Percentiles rank a stretch among this genome's conserved stretches.
These are phyloP conservation scores for Calophaca sinica DNA, from an alignment of 306 rosid species.

Conservation along the genomic window DNA sequence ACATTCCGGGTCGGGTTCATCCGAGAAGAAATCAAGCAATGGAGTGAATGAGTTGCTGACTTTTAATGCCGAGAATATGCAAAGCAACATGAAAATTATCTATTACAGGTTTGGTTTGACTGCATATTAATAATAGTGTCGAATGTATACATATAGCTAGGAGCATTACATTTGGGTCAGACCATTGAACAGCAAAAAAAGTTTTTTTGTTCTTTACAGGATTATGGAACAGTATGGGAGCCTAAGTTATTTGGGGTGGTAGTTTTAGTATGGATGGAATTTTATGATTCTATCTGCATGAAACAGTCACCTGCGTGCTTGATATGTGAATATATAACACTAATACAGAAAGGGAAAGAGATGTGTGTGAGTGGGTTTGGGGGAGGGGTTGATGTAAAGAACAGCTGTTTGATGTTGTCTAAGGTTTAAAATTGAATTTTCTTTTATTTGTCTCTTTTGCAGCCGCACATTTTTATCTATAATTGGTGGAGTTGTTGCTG, in stretches of 20 bases:
- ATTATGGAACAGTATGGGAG: slow-evolving; percentile 14
- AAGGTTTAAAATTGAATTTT: slow-evolving; percentile 27
- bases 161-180: slow-evolving; percentile 11
- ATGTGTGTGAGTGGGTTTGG: not conserved
- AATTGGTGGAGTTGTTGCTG: slow-evolving; percentile 94
- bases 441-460: slow-evolving; percentile 48
- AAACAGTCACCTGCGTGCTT: slow-evolving; percentile 23
- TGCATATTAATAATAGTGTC: slow-evolving; percentile 11
- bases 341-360: not conserved
- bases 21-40: slow-evolving; percentile 74
- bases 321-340: slow-evolving; percentile 12
- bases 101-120: slow-evolving; percentile 81
- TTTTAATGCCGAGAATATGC: slow-evolving; percentile 90
- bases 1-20: slow-evolving; percentile 60
- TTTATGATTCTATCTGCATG: slow-evolving; percentile 30
- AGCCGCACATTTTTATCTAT: slow-evolving; percentile 98
- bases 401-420: not conserved
- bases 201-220: slow-evolving; percentile 3
- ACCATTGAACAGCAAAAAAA: not conserved
- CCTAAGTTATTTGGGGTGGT: slow-evolving; percentile 22
- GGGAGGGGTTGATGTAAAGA: not conserved
- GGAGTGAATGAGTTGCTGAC: slow-evolving; percentile 63
- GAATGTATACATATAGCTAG: slow-evolving; percentile 16
- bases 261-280: slow-evolving; percentile 3
- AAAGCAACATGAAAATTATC: slow-evolving; percentile 80